Evolutionary conservation across 441 rosid species (phyloP).

Genomic region (Heliophila coronopifolia): DNA sequence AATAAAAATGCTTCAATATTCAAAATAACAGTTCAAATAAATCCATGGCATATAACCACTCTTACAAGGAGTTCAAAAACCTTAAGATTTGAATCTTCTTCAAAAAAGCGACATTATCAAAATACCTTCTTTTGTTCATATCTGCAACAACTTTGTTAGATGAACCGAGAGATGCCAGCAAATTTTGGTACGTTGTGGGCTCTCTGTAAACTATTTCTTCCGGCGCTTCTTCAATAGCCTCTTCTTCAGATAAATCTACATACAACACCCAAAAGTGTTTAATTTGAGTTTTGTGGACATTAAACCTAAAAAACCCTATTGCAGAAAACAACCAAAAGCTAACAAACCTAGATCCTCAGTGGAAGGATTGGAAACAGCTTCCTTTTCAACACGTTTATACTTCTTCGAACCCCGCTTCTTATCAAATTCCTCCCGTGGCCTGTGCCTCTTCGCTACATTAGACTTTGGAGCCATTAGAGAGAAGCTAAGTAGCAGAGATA

Average conservation of each 20-base stretch:
- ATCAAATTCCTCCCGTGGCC: slow-evolving; percentile 22
- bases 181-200: slow-evolving; percentile 39
- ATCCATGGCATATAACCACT: no score
- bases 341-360: slow-evolving; percentile 35
- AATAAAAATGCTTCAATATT: background rate
- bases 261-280: background rate
- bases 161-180: slow-evolving; percentile 42
- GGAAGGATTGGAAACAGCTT: slow-evolving; percentile 15
- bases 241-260: slow-evolving; percentile 30
- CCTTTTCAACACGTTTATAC: slow-evolving; percentile 28
- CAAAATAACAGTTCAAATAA: slow-evolving; percentile 3
- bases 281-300: background rate
- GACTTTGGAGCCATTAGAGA: slow-evolving; percentile 19
- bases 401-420: slow-evolving; percentile 24
- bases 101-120: background rate
- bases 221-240: slow-evolving; percentile 21
- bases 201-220: slow-evolving; percentile 37
- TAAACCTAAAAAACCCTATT: background rate
- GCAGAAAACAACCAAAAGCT: background rate
- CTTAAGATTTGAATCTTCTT: background rate
- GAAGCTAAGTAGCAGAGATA: background rate
- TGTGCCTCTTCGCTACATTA: slow-evolving; percentile 30
- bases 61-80: no score
- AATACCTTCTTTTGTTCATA: slow-evolving; percentile 51
- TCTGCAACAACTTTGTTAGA: slow-evolving; percentile 39